These are phyloP conservation scores for Epichloe baconii DNA, from an alignment of 2,329 filamentous ascomycete genomes.

Conservation along the genomic window DNA sequence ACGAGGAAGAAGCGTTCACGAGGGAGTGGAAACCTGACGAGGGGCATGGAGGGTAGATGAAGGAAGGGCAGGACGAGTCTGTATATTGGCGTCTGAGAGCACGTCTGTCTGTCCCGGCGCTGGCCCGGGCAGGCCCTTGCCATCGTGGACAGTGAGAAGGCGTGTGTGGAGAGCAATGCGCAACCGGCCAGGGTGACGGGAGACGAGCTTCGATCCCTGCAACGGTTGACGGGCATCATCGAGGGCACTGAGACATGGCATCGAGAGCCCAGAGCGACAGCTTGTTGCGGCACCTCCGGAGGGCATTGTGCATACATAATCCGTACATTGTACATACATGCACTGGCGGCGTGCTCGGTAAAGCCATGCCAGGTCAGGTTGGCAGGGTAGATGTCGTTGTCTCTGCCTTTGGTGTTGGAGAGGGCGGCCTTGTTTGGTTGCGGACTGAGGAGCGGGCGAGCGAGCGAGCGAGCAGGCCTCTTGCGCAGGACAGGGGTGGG, in stretches of 20 bases:
- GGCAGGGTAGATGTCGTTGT: neutral
- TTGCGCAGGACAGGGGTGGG: constrained; percentile 3
- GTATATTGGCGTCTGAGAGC: neutral
- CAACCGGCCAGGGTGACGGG: constrained; percentile 13
- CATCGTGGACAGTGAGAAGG: constrained; percentile 9
- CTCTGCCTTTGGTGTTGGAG: neutral
- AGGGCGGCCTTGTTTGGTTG: neutral
- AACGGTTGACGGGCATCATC: constrained; percentile 2
- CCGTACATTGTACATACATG: neutral
- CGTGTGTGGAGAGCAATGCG: constrained; percentile 4
- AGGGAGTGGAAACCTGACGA: constrained; percentile 10
- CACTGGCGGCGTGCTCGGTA: neutral
- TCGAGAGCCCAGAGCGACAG: constrained; percentile 3
- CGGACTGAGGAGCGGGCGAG: neutral
- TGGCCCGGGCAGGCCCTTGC: constrained; percentile 7
- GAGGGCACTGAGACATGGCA: constrained; percentile 4
- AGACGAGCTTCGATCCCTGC: constrained; percentile 5
- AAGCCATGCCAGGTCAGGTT: neutral
- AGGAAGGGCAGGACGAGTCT: constrained; percentile 15
- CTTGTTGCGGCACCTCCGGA: constrained; percentile 7
- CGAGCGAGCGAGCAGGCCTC: neutral
- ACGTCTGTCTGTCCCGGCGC: constrained; percentile 10
- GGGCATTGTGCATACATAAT: neutral
- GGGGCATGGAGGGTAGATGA: constrained; percentile 25
- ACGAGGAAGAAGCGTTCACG: constrained; percentile 12